Evolutionary conservation across 2,329 filamentous ascomycete species (phyloP).

Genomic region (Hypoxylon sp.): DNA sequence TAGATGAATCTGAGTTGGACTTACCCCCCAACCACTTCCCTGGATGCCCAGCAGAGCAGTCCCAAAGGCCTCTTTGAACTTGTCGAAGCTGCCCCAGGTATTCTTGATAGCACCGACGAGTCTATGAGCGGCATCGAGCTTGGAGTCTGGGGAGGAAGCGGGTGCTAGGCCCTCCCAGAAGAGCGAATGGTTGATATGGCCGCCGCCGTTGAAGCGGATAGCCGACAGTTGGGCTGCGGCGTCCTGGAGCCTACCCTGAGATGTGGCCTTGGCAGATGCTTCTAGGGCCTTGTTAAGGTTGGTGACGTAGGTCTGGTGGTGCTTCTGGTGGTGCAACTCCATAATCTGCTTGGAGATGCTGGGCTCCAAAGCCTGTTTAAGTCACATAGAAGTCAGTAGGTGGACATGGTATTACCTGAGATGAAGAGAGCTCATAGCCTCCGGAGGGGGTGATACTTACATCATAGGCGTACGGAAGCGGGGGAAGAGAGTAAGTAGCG

Average conservation of each 20-base stretch:
- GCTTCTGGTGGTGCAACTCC: constrained; percentile 84
- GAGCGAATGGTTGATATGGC: constrained; percentile 92
- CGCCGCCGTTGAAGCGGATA: constrained; percentile 91
- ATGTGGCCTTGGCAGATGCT: constrained; percentile 70
- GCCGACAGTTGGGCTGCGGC: constrained; percentile 75
- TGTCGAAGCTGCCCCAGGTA: constrained; percentile 77
- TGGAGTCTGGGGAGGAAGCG: constrained; percentile 69
- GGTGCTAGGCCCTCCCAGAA: constrained; percentile 91
- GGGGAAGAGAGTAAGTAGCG: constrained; percentile 73
- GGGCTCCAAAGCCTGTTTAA: constrained; percentile 75
- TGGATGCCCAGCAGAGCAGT: constrained; percentile 78
- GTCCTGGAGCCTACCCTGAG: constrained; percentile 70
- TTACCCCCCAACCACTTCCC: constrained; percentile 83
- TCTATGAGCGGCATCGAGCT: constrained; percentile 68
- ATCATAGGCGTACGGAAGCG: constrained; percentile 78
- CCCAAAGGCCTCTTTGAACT: constrained; percentile 77
- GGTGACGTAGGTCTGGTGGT: constrained; percentile 84
- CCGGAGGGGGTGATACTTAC: constrained; percentile 63
- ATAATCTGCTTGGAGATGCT: constrained; percentile 84
- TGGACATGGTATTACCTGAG: constrained; percentile 9
- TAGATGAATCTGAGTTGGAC: constrained; percentile 15
- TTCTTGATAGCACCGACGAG: constrained; percentile 73
- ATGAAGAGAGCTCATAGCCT: not conserved
- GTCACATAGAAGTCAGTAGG: constrained; percentile 22
- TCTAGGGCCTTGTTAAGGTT: constrained; percentile 79